Base-by-base conservation (phyloP, 805 yeast species). In the Schizosaccharomyces osmophilus region DNA sequence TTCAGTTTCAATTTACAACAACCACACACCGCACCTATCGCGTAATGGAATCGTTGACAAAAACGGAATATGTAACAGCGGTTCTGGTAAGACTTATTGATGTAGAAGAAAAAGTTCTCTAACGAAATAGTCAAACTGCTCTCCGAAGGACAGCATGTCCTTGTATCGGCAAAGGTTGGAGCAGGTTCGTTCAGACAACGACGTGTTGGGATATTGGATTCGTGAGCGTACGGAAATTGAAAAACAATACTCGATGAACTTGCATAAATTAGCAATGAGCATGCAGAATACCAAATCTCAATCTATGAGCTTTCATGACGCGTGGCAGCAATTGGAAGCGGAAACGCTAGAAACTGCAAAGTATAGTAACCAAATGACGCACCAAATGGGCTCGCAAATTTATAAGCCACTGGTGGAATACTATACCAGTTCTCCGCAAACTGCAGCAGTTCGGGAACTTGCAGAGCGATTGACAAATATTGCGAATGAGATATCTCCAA, bases 101-200 rank as follows among this genome's bases (percentile, higher is more conserved):
- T 8, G 17, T 36, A 6, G 11, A 24, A 51, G 22, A 9, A 19
- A 19, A 6, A 36, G 5, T 45, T 11, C 1, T 45, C 22, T 45
- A 19, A 45, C 22, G 19, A 41, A 26, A 19, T 45, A 61, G 67
- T 72, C 73, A 32, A 67, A 74, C 9, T 76, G 78, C 65, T 68
- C 75, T 43, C 85, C 87, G 13, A 72, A 73, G 41, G 82, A 79
- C 66, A 80, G 85, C 22, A 75, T 81, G 64, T 84, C 80, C 67
- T 74, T 79, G 41, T 73, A 83, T 36, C 74, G 81, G 61, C 75
- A 82, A 60, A 77, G 87, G 64, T 72, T 79, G 55, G 72, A 76
- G 48, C 79, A 78, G 65, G 79, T 81, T 58, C 78, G 78, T 66
- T 67, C 75, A 57, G 71, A 81, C 61, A 83, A 83, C 66, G 78